phyloP scores from a whole-genome alignment of 768 basidiomycete species.

The Kwoniella sp. region DNA sequence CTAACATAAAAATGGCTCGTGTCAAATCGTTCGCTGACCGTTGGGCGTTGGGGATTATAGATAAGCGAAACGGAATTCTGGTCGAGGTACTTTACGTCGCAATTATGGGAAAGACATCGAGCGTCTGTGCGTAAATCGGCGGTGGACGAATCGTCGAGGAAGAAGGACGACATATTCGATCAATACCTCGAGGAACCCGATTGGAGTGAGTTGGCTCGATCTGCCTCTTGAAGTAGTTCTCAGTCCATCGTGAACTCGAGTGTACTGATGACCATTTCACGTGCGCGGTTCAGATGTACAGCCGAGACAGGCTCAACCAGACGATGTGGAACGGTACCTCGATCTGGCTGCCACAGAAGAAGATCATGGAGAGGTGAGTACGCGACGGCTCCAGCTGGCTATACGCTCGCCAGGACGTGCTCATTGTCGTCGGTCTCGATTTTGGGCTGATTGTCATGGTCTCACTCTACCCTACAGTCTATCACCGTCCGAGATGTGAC shows the following conservation, averaged over 20 bases:
- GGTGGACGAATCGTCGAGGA: slow-evolving; percentile 70
- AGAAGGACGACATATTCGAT: slow-evolving; percentile 92
- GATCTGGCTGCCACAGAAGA: slow-evolving; percentile 84
- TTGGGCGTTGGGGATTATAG: slow-evolving; percentile 58
- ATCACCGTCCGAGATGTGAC: slow-evolving; percentile 88
- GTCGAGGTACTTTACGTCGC: slow-evolving; percentile 95
- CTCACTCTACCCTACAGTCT: slow-evolving; percentile 61
- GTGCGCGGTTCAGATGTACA: slow-evolving; percentile 31
- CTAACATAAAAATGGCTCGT: background rate
- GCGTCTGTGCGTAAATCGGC: slow-evolving; percentile 85
- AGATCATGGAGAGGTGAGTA: slow-evolving; percentile 80
- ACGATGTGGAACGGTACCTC: slow-evolving; percentile 70
- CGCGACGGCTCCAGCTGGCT: no score
- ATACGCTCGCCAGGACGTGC: background rate
- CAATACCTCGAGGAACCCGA: slow-evolving; percentile 94
- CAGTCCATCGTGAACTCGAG: background rate
- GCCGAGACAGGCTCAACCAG: slow-evolving; percentile 27
- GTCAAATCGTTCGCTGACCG: slow-evolving; percentile 5
- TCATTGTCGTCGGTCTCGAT: background rate
- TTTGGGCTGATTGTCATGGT: background rate
- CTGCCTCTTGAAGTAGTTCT: background rate
- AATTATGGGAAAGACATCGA: slow-evolving; percentile 90
- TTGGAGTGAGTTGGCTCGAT: slow-evolving; percentile 66
- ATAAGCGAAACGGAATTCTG: slow-evolving; percentile 90
- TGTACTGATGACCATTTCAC: background rate